Conservation (phyloP, 192 early-diverging fungal species). For the Podila minutissima region DNA sequence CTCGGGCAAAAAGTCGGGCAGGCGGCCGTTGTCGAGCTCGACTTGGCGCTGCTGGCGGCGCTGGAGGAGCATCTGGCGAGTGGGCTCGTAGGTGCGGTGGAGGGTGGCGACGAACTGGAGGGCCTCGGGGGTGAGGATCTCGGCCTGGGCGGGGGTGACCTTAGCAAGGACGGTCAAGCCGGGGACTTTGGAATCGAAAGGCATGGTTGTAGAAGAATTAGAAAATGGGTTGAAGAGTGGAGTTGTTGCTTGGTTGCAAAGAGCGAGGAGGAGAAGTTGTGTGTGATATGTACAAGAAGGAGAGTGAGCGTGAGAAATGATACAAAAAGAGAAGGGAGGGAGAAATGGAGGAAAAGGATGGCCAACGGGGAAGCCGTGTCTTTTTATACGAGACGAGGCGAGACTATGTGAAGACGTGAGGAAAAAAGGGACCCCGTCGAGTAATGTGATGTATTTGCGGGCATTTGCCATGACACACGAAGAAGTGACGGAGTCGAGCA, state of each 20-base stretch:
- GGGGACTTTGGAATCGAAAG: slow-evolving; percentile 59
- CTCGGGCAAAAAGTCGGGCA: slow-evolving; percentile 93
- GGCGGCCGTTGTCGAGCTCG: slow-evolving; percentile 77
- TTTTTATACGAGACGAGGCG: no score
- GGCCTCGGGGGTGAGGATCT: slow-evolving; percentile 87
- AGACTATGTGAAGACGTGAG: no score
- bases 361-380: no score
- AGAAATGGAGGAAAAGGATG: no score
- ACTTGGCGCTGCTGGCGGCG: slow-evolving; percentile 74
- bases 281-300: background rate
- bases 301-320: background rate
- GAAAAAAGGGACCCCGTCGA: no score
- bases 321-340: background rate
- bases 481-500: no score
- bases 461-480: no score
- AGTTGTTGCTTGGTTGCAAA: background rate
- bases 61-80: slow-evolving; percentile 86
- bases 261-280: background rate
- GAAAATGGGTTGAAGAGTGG: background rate
- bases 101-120: slow-evolving; percentile 89
- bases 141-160: slow-evolving; percentile 66
- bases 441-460: no score
- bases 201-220: slow-evolving; percentile 9
- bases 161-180: slow-evolving; percentile 78
- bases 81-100: slow-evolving; percentile 80